Percentiles rank a stretch among this genome's conserved stretches.
phyloP scores from a whole-genome alignment of 1,284 basidiomycete species.

The Malassezia yamatoensis region DNA sequence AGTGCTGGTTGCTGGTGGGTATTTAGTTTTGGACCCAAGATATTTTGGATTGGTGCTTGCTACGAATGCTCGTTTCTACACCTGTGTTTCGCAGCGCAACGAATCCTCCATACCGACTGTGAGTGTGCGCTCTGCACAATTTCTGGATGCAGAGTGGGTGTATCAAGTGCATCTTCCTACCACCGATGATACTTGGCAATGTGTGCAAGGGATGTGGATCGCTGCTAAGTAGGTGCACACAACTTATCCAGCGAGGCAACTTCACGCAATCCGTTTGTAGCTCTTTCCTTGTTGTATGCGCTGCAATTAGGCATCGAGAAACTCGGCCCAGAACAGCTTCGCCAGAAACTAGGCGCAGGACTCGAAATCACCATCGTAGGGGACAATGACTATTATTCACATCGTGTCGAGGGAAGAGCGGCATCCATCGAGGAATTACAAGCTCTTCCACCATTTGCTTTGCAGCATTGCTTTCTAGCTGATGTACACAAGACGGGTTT shows the following conservation, averaged over 20 bases:
- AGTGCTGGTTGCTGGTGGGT: slow-evolving; percentile 60
- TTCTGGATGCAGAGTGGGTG: slow-evolving; percentile 66
- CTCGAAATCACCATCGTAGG: slow-evolving; percentile 72
- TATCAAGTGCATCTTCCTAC: slow-evolving; percentile 50
- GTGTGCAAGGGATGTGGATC: background rate
- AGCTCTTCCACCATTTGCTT: slow-evolving; percentile 61
- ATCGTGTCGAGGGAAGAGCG: slow-evolving; percentile 58
- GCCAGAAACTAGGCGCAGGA: slow-evolving; percentile 35
- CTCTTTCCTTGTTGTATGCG: slow-evolving; percentile 69
- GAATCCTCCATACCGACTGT: slow-evolving; percentile 46
- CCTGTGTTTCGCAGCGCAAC: slow-evolving; percentile 48
- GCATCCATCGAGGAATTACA: slow-evolving; percentile 42
- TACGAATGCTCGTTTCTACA: slow-evolving; percentile 87
- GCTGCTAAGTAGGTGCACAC: background rate
- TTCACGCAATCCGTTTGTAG: slow-evolving; percentile 75
- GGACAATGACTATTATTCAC: slow-evolving; percentile 97
- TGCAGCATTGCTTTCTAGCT: slow-evolving; percentile 51
- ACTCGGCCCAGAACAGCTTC: slow-evolving; percentile 27
- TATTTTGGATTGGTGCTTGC: slow-evolving; percentile 52
- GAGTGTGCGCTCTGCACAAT: slow-evolving; percentile 80
- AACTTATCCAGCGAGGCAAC: background rate
- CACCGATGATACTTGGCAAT: background rate
- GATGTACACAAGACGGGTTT: slow-evolving; percentile 95
- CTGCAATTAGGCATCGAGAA: slow-evolving; percentile 55
- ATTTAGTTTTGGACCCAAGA: slow-evolving; percentile 45